These are phyloP conservation scores for Corchorus olitorius DNA, from an alignment of 345 rosid species.

Conservation along the genomic window DNA sequence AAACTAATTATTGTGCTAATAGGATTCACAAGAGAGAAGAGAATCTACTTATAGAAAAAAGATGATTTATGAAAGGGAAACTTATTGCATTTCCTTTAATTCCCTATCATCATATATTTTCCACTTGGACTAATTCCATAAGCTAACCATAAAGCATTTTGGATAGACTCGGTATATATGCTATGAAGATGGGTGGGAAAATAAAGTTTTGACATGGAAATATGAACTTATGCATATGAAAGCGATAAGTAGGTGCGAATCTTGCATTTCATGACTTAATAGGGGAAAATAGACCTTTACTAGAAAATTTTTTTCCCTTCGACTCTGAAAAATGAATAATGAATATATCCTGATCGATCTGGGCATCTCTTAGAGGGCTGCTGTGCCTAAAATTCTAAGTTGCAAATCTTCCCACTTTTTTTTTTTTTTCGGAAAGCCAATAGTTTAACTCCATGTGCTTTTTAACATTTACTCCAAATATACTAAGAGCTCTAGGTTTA, in stretches of 20 bases:
- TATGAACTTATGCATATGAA: too few species aligned
- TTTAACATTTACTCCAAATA: not conserved
- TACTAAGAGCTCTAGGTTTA: too few species aligned
- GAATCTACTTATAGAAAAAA: not conserved
- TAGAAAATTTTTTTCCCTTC: not conserved
- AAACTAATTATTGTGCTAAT: not conserved
- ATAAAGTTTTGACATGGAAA: not conserved
- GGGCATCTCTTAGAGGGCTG: not conserved
- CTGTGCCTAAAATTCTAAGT: not conserved
- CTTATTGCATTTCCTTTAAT: not conserved
- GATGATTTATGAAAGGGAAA: not conserved
- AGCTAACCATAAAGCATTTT: not conserved
- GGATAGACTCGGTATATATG: not conserved
- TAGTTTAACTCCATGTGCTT: slow-evolving; percentile 11
- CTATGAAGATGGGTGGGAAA: too few species aligned
- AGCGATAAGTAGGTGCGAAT: not conserved
- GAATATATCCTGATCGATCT: not conserved
- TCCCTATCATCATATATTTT: not conserved
- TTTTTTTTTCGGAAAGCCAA: not conserved
- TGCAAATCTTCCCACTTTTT: not conserved
- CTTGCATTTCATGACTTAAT: not conserved
- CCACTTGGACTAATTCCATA: not conserved
- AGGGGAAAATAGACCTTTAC: not conserved
- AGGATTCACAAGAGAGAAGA: not conserved
- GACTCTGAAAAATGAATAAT: not conserved